Base-by-base conservation (phyloP, 2,329 filamentous ascomycete genomes). In the Fusarium circinatum region DNA sequence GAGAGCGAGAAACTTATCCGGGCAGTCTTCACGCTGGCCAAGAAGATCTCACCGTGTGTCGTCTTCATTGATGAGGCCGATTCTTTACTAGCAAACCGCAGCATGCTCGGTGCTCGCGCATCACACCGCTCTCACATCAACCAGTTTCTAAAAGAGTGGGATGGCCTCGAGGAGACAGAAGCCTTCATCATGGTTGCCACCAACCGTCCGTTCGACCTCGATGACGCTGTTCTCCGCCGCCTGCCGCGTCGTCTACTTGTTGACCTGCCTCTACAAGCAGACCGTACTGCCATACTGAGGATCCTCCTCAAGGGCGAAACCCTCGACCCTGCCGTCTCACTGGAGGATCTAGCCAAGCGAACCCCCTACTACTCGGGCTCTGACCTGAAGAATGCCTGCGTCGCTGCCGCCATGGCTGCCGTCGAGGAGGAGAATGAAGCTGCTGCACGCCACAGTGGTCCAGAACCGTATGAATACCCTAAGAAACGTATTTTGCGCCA, bases 151-250 rank as follows among this genome's bases (percentile, higher is more conserved):
- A 93, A 95, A 61, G 96, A 98, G 81, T 98, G 96, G 96, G 96
- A 98, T 77, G 96, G 96, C 17, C 92, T 98, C 86, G 86, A 86
- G 61, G 93, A 93, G 76, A 89, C 91, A 52, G 93, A 93, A 24
- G 94, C 96, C 6, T 98, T 99, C 81, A 96, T 99, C 82, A 98
- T 99, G 95, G 95, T 98, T 0, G 96, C 96, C 34, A 98, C 95
- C 14, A 98, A 99, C 82, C 89, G 96, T 15, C 96, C 96, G 0
- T 98, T 97, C 78, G 96, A 98, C 79, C 89, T 99, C 2, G 96
- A 99, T 78, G 94, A 96, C 76, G 94, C 94, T 15, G 93, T 96
- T 15, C 87, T 96, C 51, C 88, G 94, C n/a, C 88, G 93, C 18
- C 84, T 95, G 28, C 93, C 93, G 5, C 86, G 93, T 61, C 89